Evolutionary conservation across 139 green algal genomes (phyloP).

Genomic region (Micromonas commoda): DNA sequence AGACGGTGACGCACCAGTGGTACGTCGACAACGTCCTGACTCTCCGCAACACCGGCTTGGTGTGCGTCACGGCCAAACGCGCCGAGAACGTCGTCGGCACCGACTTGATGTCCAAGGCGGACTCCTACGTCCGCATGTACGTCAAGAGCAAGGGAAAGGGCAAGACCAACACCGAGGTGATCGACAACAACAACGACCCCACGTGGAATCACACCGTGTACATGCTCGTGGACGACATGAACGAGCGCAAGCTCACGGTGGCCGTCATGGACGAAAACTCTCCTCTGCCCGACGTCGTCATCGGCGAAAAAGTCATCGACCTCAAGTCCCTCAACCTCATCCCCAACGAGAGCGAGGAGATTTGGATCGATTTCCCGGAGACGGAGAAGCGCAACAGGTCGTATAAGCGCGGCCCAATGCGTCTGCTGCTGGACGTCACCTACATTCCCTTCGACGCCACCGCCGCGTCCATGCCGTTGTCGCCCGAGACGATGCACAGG

Average conservation of each 20-base stretch:
- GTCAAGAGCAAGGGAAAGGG: background rate
- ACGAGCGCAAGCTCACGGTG: background rate
- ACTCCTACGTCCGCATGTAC: background rate
- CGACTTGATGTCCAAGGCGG: background rate
- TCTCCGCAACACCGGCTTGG: background rate
- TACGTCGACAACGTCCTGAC: background rate
- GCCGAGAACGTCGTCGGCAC: background rate
- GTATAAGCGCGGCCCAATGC: background rate
- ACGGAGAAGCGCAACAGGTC: background rate
- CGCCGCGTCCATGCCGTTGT: too few species aligned
- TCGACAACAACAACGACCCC: background rate
- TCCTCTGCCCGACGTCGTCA: background rate
- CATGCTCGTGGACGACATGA: conserved; percentile 3
- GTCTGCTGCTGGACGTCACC: background rate
- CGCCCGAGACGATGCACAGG: too few species aligned
- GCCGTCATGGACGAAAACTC: background rate
- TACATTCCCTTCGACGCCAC: background rate
- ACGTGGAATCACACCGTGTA: background rate
- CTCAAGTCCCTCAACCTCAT: background rate
- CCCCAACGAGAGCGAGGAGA: background rate
- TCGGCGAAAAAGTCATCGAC: background rate
- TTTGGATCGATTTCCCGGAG: conserved; percentile 5
- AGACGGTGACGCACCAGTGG: background rate
- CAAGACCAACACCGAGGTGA: background rate
- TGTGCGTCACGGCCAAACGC: background rate